These are phyloP conservation scores for Fusarium piperis DNA, from an alignment of 2,329 filamentous ascomycete genomes.

Conservation along the genomic window DNA sequence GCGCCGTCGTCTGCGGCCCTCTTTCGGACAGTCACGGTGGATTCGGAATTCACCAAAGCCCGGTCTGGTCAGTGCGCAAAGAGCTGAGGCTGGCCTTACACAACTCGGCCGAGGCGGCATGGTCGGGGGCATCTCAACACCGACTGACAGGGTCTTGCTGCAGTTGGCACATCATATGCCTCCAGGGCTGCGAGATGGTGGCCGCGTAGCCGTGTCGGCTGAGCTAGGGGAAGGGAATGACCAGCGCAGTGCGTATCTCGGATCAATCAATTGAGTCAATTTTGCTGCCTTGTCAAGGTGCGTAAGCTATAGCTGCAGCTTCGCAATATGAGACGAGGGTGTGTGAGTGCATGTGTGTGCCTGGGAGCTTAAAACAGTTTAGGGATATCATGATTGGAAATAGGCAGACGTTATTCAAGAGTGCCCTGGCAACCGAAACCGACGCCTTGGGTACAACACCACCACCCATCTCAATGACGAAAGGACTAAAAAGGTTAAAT, in stretches of 20 bases:
- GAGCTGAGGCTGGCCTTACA: conserved; percentile 7
- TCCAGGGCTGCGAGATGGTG: not conserved
- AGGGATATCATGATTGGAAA: conserved; percentile 9
- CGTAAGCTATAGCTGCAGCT: not conserved
- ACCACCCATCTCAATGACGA: conserved; percentile 2
- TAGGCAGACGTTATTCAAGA: conserved; percentile 16
- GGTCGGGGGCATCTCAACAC: conserved; percentile 23
- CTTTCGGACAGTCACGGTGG: conserved; percentile 20
- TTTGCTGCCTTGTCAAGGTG: conserved; percentile 4
- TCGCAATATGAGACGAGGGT: not conserved
- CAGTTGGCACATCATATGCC: not conserved
- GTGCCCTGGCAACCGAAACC: not conserved
- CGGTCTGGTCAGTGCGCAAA: conserved; percentile 21
- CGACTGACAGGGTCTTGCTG: conserved; percentile 10
- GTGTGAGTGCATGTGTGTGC: conserved; percentile 9
- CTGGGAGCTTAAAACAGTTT: conserved; percentile 17
- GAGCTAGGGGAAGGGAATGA: not conserved
- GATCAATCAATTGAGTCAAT: conserved; percentile 4
- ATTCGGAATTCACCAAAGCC: conserved; percentile 22
- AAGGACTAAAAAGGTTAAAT: conserved; percentile 3
- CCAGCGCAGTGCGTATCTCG: not conserved
- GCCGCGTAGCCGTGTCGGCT: conserved; percentile 26
- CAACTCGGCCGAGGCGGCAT: not conserved
- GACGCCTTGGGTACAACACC: conserved; percentile 6
- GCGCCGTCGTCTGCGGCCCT: not conserved